Base-by-base conservation (phyloP, 495 filamentous ascomycete genomes). In the Coniosporium apollinis region DNA sequence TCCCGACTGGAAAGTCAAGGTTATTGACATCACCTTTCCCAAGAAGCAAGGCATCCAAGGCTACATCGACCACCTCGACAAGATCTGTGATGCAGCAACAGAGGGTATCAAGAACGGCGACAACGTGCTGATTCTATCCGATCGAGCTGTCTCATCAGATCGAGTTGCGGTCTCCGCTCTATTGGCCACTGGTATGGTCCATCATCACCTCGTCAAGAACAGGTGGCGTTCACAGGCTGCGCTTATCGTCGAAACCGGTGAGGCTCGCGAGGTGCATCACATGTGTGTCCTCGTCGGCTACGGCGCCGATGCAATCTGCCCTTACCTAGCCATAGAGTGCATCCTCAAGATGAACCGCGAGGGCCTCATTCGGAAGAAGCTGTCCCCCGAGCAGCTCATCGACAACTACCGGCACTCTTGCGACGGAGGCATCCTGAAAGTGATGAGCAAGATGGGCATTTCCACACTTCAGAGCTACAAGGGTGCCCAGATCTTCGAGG, bases 391-490 rank as follows among this genome's bases (percentile, higher is more conserved):
- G 30, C 67, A 74, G 42, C 74, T 96, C 34, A 82, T 99, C 41
- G 74, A 79, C 41, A 99, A 99, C 61, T 99, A 96, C 67, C 92
- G 91, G 65, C 81, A 89, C 49, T 99, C 89, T 30, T 91, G 83
- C 49, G 91, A 96, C 48, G 89, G 89, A 47, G 89, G 89, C 58
- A 94, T 99, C 41, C 67, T 99, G 38, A 99, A 99, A 64, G 89
- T 99, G 52, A 99, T 99, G 89, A 93, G 83, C 61, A 99, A 99
- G 67, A 99, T 99, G 89, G 89, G 89, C 60, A 99, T 99, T 47
- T 99, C 89, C 8, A 99, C 89, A 30, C 64, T 99, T 29, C 83
- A 89, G 55, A 91, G 82, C 47, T 99, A 99, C 67, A 99, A 99
- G 65, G 89, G 89, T 55, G 89, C 89, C 36, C 89, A 99, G 62